A percentile compares a stretch with the other conserved stretches of the same genome.
These are phyloP conservation scores for Dissophora ornata DNA, from an alignment of 192 early-diverging fungal genomes.

Conservation along the genomic window DNA sequence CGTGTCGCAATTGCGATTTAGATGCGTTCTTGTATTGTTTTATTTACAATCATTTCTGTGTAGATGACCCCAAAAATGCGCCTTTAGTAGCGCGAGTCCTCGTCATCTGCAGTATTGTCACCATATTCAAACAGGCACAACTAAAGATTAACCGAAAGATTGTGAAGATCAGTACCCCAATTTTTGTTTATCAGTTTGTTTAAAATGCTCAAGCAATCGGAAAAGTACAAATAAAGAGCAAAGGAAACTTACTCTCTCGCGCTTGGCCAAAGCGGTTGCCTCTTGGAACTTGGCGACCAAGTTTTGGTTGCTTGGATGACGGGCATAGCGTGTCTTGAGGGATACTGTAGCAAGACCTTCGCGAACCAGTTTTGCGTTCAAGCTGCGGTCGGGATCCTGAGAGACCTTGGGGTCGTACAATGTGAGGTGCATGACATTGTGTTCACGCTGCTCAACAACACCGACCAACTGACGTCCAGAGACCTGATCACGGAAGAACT, in stretches of 20 bases:
- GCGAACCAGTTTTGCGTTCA: slow-evolving; percentile 74
- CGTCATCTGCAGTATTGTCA: slow-evolving; percentile 64
- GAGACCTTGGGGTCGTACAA: slow-evolving; percentile 73
- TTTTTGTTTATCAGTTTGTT: no score
- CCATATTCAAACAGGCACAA: slow-evolving; percentile 70
- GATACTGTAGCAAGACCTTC: slow-evolving; percentile 72
- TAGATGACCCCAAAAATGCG: background rate
- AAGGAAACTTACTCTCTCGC: slow-evolving; percentile 70
- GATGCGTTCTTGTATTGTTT: background rate
- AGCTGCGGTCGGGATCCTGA: slow-evolving; percentile 69
- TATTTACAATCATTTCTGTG: background rate
- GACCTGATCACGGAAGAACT: slow-evolving; percentile 74
- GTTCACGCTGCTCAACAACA: slow-evolving; percentile 74
- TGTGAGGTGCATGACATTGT: slow-evolving; percentile 68
- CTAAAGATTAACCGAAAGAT: slow-evolving; percentile 29
- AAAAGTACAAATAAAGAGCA: no score
- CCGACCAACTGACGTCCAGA: slow-evolving; percentile 75
- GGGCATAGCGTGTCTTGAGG: slow-evolving; percentile 60
- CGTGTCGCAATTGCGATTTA: no score
- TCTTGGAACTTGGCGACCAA: slow-evolving; percentile 72
- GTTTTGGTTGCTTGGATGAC: slow-evolving; percentile 60
- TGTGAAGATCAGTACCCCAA: no score
- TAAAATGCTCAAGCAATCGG: no score
- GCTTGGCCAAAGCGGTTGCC: slow-evolving; percentile 75
- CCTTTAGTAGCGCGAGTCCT: slow-evolving; percentile 33